Evolutionary conservation across 192 early-diverging fungal genomes (phyloP), one percentile per base, ranked within the genome.

Genomic region (Gaertneriomyces sp.): DNA sequence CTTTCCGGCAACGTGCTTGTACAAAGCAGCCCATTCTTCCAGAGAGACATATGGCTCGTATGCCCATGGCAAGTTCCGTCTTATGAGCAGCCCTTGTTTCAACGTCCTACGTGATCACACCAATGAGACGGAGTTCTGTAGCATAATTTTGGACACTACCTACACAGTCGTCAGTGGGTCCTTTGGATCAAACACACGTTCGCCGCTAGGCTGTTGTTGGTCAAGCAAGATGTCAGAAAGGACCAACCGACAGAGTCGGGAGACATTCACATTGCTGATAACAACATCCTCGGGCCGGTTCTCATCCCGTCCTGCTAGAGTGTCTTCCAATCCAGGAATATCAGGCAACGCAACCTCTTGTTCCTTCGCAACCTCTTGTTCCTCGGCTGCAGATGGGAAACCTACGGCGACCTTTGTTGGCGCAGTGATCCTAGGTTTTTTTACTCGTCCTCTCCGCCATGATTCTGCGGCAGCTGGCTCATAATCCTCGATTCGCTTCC

Each of bases 31-130:
- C 60, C 60, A 61, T 1, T 61, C 60, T 8, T 46, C 7, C 25
- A 10, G 0, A 20, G 60, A 25, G 4, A 61, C 47, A 19, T 61
- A 61, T 16, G 2, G 60, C 1, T 25, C 42, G 46, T 61, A 61
- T 9, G 60, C 38, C 43, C 14, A 42, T 3, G 60, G 60, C 2
- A 20, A 45, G 10, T 7, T 25, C 4, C 47, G 43, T 3, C n/a
- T 14, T 2, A 60, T 8, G 43, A 61, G 17, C 7, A 61, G 42
- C 10, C 60, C 60, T 7, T 45, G 10, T 20, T 42, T 20, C 5
- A 61, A 6, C 7, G 60, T 1, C 1, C 47, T 49, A 49, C 17
- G 2, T 2, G 2, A 49, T 49, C 47, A 49, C 17, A 2, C 17
- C 12, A n/a, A 12, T 2, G 47, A 12, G 2, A 49, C 12, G 12